Percentiles rank a stretch among this genome's conserved stretches.
Evolutionary conservation across 1,139 yeast genomes (phyloP).

Genomic region (Yamadazyma epiphylla): DNA sequence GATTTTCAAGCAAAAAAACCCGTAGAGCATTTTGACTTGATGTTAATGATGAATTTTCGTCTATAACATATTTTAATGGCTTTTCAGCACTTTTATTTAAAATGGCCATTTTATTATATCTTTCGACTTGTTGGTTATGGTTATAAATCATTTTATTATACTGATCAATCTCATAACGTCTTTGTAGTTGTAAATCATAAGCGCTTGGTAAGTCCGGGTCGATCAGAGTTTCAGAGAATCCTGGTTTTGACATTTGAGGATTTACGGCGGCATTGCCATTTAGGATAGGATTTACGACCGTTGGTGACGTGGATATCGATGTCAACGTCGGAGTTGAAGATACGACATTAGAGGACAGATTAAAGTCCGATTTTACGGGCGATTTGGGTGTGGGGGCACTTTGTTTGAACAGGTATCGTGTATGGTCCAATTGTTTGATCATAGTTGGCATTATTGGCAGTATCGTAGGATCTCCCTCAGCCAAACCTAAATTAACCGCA

Average conservation of each 20-base stretch:
- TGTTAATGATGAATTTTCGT: constrained; percentile 1
- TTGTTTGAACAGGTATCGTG: neutral
- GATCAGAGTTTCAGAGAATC: neutral
- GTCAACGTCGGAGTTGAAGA: too few relatives aligned
- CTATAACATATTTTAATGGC: constrained; percentile 1
- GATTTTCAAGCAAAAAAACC: constrained; percentile 9
- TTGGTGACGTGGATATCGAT: neutral
- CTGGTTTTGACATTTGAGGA: neutral
- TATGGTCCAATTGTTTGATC: neutral
- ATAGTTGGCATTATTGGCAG: neutral
- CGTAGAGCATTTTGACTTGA: constrained; percentile 7
- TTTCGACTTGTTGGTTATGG: constrained; percentile 11
- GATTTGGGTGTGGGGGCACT: neutral
- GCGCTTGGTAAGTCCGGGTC: neutral
- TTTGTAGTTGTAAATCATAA: neutral
- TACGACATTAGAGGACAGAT: too few relatives aligned
- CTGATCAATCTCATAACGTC: constrained; percentile 3
- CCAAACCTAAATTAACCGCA: constrained; percentile 7
- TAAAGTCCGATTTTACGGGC: neutral
- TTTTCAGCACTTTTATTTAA: neutral
- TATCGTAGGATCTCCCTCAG: neutral
- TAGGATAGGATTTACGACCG: neutral
- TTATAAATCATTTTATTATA: constrained; percentile 8
- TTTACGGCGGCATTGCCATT: neutral
- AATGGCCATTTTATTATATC: constrained; percentile 8